A percentile compares a stretch with the other conserved stretches of the same genome.
These are phyloP conservation scores for Plasmodium inui DNA, from an alignment of 169 alveolate genomes.

Conservation along the genomic window DNA sequence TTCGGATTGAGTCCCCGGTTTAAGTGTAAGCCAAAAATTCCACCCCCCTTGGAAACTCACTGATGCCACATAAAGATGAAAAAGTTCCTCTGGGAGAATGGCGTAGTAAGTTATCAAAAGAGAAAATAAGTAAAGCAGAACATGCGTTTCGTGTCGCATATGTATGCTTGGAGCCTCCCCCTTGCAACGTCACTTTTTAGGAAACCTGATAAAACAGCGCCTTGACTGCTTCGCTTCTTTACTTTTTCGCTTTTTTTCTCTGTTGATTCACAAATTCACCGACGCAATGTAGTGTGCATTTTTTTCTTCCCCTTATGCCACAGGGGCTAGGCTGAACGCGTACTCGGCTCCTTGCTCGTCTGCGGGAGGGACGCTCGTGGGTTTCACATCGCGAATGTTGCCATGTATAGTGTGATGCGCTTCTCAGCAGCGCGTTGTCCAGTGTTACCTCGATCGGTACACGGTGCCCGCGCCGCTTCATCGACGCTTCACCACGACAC, in stretches of 20 bases:
- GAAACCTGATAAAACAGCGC: background rate
- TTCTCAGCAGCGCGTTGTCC: background rate
- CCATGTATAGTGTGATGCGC: background rate
- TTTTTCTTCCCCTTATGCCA: background rate
- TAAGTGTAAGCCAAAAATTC: background rate
- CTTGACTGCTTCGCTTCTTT: background rate
- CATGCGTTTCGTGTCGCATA: background rate
- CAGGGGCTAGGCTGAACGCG: background rate
- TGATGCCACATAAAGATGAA: conserved; percentile 24
- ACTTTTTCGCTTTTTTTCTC: background rate
- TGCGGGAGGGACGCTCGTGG: background rate
- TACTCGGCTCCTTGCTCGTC: background rate
- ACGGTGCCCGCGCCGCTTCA: background rate
- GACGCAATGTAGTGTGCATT: background rate
- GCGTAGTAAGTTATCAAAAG: conserved; percentile 39
- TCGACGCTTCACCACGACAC: background rate
- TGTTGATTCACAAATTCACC: background rate
- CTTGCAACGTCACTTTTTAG: background rate
- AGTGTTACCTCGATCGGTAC: background rate
- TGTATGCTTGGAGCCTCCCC: background rate
- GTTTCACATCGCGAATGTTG: background rate
- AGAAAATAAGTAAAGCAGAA: background rate
- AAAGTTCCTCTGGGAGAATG: conserved; percentile 36
- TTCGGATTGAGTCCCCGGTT: background rate
- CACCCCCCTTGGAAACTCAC: background rate